Base-by-base conservation (phyloP, 2,329 filamentous ascomycete species). In the Hypocreales sp. region DNA sequence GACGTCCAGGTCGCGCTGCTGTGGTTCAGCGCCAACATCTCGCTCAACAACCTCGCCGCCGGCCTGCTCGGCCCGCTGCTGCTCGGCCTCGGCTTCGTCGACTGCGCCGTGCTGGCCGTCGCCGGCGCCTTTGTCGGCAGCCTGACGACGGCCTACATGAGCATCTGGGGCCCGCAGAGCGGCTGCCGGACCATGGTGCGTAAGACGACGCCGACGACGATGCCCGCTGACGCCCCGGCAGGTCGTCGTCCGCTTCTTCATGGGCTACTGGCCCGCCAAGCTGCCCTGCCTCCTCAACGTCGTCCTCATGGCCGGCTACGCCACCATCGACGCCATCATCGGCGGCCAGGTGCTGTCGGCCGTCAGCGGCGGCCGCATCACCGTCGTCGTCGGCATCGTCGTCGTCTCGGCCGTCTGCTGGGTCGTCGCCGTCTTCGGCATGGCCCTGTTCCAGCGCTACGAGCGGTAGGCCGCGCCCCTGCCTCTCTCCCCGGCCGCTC, bases 91-190 rank as follows among this genome's bases (percentile, higher is more conserved):
- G 78, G 79, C 8, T 84, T 81, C 38, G 58, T 76, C 26, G 81
- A 87, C 42, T 71, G 74, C 7, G 69, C 79, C 19, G 54, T 87
- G 24, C 67, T 73, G 18, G 74, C 79, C 32, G 48, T 87, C 28
- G 80, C 84, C 53, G 68, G 86, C 56, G 86, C 84, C 40, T 45
- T 82, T 5, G 56, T 87, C 8, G 78, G 75, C n/a, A 64, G 78
- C 26, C 44, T 74, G 26, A 75, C 79, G 0, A 79, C 82, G 11
- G 77, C 70, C 44, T 82, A 76, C 52, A 84, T 84, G 58, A 79
- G 75, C 2, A 79, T 71, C 12, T 82, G 84, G 43, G 79, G 80
- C 3, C 74, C 80, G 3, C 56, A 57, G 7, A 83, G 82, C 37
- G 80, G 79, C 4, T 59, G 84, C 36, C 69, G 80, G 29, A 80